Conservation (phyloP, 106 monocot genomes). For the Apostasia ramifera region DNA sequence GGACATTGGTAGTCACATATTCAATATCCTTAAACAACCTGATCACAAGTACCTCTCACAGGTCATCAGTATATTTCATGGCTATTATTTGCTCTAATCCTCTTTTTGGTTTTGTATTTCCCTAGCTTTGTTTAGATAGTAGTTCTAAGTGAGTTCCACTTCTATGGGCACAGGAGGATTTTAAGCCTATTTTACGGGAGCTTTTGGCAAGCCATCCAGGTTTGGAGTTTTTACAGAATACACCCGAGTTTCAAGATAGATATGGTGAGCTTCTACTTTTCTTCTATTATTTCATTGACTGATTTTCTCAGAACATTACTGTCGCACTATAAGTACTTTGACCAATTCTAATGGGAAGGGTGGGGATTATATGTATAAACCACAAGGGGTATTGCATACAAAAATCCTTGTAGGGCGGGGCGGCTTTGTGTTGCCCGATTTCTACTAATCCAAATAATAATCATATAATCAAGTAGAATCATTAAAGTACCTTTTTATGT, state of each 20-base stretch:
- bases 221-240: constrained; percentile 87
- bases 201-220: constrained; percentile 92
- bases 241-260: constrained; percentile 99
- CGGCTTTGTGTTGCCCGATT: too few relatives aligned
- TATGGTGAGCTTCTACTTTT: constrained; percentile 48
- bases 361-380: too few relatives aligned
- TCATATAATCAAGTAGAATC: too few relatives aligned
- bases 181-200: constrained; percentile 82
- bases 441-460: too few relatives aligned
- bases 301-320: too few relatives aligned
- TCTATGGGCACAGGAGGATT: constrained; percentile 67
- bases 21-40: constrained; percentile 75
- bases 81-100: not conserved
- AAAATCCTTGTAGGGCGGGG: too few relatives aligned
- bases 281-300: too few relatives aligned
- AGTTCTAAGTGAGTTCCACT: constrained; percentile 1
- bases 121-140: not conserved
- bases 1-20: constrained; percentile 83
- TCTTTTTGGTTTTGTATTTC: constrained; percentile 8
- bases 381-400: too few relatives aligned
- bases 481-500: too few relatives aligned
- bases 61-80: constrained; percentile 29
- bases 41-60: constrained; percentile 67
- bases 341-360: too few relatives aligned
- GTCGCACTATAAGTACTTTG: too few relatives aligned